A percentile compares a stretch with the other conserved stretches of the same genome.
phyloP scores from a whole-genome alignment of 1,284 basidiomycete genomes.

The Phylloporus gajari region DNA sequence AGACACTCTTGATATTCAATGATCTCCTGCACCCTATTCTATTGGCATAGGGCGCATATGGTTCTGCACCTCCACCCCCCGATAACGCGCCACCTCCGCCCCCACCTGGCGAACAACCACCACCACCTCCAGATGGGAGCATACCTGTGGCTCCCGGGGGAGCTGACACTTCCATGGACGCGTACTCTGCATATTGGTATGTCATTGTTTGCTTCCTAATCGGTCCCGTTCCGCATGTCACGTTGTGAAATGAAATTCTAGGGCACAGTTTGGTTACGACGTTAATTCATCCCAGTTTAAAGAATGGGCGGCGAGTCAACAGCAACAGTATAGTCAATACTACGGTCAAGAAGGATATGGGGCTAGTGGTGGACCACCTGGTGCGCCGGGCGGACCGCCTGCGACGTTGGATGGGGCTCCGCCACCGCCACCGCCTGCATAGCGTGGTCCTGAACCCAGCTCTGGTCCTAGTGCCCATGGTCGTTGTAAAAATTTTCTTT shows the following conservation, averaged over 20 bases:
- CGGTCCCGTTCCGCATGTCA: background rate
- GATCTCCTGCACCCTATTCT: conserved; percentile 1
- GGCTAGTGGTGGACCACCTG: conserved; percentile 33
- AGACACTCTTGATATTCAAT: background rate
- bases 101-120: conserved; percentile 69
- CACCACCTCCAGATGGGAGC: conserved; percentile 63
- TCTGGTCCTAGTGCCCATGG: background rate
- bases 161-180: conserved; percentile 64
- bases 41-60: conserved; percentile 50
- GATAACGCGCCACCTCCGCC: conserved; percentile 68
- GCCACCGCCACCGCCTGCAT: conserved; percentile 34
- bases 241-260: conserved; percentile 38
- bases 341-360: conserved; percentile 60
- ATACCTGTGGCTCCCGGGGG: conserved; percentile 49
- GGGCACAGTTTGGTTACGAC: conserved; percentile 91
- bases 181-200: conserved; percentile 78
- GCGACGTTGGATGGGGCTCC: conserved; percentile 27
- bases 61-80: conserved; percentile 70
- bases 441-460: conserved; percentile 1
- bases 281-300: conserved; percentile 85
- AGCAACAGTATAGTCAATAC: conserved; percentile 78
- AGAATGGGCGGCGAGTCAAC: conserved; percentile 77
- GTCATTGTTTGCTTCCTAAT: conserved; percentile 25
- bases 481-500: conserved; percentile 34
- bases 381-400: conserved; percentile 47